Percentiles rank a stretch among this genome's conserved stretches.
Conservation (phyloP, 2,329 filamentous ascomycete genomes). For the Calonectria montana region DNA sequence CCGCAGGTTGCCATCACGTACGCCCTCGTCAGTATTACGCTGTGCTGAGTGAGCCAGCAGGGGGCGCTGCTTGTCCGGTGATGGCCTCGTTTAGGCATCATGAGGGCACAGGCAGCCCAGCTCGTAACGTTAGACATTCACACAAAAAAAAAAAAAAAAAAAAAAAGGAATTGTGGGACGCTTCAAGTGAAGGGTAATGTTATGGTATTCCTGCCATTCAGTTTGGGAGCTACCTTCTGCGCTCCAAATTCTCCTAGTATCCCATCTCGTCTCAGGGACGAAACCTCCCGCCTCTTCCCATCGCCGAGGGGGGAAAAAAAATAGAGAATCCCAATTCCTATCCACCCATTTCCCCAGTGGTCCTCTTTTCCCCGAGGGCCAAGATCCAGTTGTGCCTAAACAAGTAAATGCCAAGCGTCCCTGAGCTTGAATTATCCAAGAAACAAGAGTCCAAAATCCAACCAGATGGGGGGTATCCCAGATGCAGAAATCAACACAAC, state of each 20-base stretch:
- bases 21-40: neutral
- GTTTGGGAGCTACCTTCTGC: conserved; percentile 41
- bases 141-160: neutral
- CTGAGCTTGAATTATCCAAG: conserved; percentile 16
- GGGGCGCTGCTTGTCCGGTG: neutral
- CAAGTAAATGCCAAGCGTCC: neutral
- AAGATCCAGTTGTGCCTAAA: neutral
- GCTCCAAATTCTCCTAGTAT: conserved; percentile 22
- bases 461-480: conserved; percentile 38
- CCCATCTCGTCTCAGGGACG: conserved; percentile 7
- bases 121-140: neutral
- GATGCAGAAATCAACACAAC: conserved; percentile 36
- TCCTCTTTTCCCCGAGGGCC: neutral
- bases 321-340: conserved; percentile 17
- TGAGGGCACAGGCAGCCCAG: neutral
- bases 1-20: neutral
- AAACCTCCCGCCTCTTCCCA: conserved; percentile 7
- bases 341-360: neutral
- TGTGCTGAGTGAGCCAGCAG: conserved; percentile 2
- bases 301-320: conserved; percentile 11
- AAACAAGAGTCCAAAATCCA: conserved; percentile 25
- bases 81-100: neutral
- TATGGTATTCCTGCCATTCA: conserved; percentile 54
- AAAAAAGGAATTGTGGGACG: neutral
- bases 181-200: conserved; percentile 30